phyloP scores from a whole-genome alignment of 176 grass and related monocot species.

The Alloteropsis semialata region DNA sequence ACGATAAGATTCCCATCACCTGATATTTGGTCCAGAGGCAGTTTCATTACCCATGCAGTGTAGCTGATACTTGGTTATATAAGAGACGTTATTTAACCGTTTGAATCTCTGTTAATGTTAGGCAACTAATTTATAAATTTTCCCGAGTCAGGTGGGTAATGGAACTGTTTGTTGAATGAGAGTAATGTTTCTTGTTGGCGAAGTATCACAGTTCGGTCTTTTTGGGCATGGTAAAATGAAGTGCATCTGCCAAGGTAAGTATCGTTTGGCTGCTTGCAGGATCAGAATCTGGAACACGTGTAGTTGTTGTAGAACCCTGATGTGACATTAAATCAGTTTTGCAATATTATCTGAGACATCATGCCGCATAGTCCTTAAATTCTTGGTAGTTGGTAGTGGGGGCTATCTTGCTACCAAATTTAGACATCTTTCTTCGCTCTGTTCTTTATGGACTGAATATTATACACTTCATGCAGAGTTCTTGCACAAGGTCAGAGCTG shows the following conservation, averaged over 20 bases:
- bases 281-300: neutral
- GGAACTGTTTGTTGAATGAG: constrained; percentile 42
- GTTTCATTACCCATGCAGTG: constrained; percentile 44
- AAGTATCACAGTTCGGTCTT: constrained; percentile 38
- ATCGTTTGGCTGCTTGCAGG: constrained; percentile 5
- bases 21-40: constrained; percentile 28
- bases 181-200: constrained; percentile 32
- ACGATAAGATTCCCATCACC: constrained; percentile 3
- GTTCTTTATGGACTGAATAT: constrained; percentile 31
- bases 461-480: constrained; percentile 61
- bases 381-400: neutral
- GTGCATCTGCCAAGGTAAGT: constrained; percentile 26
- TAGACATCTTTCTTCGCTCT: constrained; percentile 14
- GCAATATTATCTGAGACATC: neutral
- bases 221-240: constrained; percentile 37
- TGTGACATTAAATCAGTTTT: neutral
- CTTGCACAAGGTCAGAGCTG: constrained; percentile 85
- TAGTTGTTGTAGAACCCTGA: neutral
- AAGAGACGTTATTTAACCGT: neutral
- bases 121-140: constrained; percentile 37
- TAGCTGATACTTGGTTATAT: neutral
- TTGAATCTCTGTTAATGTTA: constrained; percentile 16
- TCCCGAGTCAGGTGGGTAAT: constrained; percentile 40
- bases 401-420: neutral
- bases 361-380: neutral